Percentiles rank a stretch among this genome's conserved stretches.
phyloP scores from a whole-genome alignment of 2,329 filamentous ascomycete genomes.

The Trichophyton equinum region DNA sequence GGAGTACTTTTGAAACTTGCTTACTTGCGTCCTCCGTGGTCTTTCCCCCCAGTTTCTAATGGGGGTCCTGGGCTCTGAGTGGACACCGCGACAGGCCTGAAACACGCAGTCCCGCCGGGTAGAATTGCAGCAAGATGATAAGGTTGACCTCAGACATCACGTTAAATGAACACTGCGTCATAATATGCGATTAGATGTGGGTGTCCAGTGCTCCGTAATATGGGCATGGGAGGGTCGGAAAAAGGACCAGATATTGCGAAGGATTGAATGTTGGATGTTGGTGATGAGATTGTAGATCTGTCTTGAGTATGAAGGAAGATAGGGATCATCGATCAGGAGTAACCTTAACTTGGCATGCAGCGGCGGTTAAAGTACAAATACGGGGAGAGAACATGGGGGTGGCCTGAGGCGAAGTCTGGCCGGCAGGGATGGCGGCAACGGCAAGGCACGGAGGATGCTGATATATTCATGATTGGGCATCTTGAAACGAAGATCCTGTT shows the following conservation, averaged over 20 bases:
- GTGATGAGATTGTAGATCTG: too few species aligned
- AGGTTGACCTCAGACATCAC: not conserved
- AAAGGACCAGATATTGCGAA: too few species aligned
- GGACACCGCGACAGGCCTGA: not conserved
- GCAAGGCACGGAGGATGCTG: not conserved
- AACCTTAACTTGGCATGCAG: too few species aligned
- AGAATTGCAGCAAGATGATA: not conserved
- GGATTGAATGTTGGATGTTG: not conserved
- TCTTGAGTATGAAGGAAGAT: too few species aligned
- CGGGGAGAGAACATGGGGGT: not conserved
- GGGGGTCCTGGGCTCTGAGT: not conserved
- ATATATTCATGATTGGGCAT: not conserved
- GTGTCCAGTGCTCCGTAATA: not conserved
- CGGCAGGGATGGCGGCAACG: not conserved
- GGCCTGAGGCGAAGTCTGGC: not conserved
- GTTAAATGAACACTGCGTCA: not conserved
- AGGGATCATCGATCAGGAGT: too few species aligned
- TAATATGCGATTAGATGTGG: not conserved
- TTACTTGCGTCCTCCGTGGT: not conserved
- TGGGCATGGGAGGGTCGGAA: not conserved
- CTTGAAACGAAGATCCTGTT: not conserved
- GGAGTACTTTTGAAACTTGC: not conserved
- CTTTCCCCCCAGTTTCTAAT: not conserved
- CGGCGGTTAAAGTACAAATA: not conserved
- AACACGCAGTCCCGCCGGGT: not conserved